phyloP scores from a whole-genome alignment of 495 filamentous ascomycete species.

The Hypoxylon perforatum region DNA sequence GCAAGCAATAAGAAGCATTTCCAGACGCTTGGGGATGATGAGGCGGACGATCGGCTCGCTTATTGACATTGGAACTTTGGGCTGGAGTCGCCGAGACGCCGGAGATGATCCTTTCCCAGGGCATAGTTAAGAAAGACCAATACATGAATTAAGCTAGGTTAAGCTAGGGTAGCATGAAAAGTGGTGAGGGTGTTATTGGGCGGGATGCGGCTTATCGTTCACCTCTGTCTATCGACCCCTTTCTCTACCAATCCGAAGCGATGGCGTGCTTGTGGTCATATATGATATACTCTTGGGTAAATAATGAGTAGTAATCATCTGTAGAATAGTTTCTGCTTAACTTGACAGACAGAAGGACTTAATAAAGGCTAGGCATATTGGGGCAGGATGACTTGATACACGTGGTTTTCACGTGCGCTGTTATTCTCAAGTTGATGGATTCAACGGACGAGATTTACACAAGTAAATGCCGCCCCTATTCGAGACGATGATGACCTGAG shows the following conservation, averaged over 20 bases:
- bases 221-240: background rate
- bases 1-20: background rate
- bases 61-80: background rate
- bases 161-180: too few species aligned
- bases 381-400: too few species aligned
- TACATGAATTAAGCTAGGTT: too few species aligned
- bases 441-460: background rate
- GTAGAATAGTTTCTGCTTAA: background rate
- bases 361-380: background rate
- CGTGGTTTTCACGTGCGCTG: too few species aligned
- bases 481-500: background rate
- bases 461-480: background rate
- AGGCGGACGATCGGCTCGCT: too few species aligned
- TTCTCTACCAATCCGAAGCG: too few species aligned
- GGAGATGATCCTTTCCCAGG: background rate
- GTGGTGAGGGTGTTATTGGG: background rate
- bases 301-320: too few species aligned
- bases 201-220: background rate
- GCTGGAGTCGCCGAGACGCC: background rate
- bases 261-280: background rate
- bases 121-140: background rate
- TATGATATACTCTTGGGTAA: background rate
- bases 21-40: background rate
- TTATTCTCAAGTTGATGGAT: background rate
- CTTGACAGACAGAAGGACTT: background rate